Evolutionary conservation across 2,329 filamentous ascomycete genomes (phyloP), one percentile per base, ranked within the genome.

Genomic region (Tolypocladium pustulatum): DNA sequence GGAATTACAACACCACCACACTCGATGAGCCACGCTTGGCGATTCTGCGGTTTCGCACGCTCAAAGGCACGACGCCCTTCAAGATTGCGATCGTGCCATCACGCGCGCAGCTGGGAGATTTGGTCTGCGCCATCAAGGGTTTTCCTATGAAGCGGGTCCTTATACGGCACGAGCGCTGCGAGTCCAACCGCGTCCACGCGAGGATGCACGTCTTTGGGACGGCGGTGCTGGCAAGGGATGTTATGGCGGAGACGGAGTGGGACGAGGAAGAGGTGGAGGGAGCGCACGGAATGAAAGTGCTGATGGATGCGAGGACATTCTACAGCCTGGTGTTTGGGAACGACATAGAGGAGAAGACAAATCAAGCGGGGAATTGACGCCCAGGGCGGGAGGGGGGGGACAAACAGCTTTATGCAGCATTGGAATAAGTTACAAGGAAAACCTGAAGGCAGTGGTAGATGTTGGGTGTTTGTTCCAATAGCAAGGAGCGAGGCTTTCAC

Each of bases 301-400:
- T 54, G 6, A 57, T 60, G 49, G 60, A 61, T 55, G 58, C 60
- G 49, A 38, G 55, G 40, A 60, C 60, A 0, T 54, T 60, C 56
- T 61, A 61, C 36, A 59, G 54, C 41, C 43, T 61, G 51, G 54
- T 61, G 22, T 60, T 61, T 53, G 60, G 60, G 5, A 52, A 60
- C 13, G 55, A n/a, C n/a, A n/a, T n/a, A 27, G 25, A 25, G 7
- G 17, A 1, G 27, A 20, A 2, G 8, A 34, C 20, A 2, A 10
- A 34, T 7, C 7, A 2, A 9, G 49, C 34, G 20, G 49, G n/a
- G 12, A 13, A 15, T 30, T 51, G 49, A 32, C 17, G 17, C n/a
- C n/a, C n/a, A n/a, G n/a, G n/a, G 15, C n/a, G 12, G 22, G 25
- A 13, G 3, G 15, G 9, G 10, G 8, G 40, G 5, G 32, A 34